phyloP scores from a whole-genome alignment of 2,329 filamentous ascomycete genomes.

The Chaetomiaceae sp. region DNA sequence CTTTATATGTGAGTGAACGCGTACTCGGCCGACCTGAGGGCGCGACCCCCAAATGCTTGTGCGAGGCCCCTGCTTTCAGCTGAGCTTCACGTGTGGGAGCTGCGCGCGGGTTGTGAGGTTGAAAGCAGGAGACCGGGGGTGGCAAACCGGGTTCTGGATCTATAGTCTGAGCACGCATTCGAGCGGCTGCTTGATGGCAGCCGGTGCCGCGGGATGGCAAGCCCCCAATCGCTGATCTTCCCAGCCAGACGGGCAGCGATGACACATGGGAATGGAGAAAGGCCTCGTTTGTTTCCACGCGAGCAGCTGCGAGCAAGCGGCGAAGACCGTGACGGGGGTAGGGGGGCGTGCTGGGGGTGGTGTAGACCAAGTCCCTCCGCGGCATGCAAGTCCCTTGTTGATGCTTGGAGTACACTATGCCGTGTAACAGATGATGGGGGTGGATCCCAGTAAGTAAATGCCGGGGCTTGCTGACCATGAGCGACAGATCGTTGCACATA shows the following conservation, averaged over 20 bases:
- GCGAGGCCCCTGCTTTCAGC: slow-evolving; percentile 1
- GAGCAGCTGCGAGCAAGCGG: slow-evolving; percentile 10
- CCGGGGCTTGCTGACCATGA: not conserved
- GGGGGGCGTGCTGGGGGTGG: not conserved
- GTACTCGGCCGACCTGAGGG: not conserved
- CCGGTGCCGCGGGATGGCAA: slow-evolving; percentile 14
- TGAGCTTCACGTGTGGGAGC: slow-evolving; percentile 5
- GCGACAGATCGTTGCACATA: not conserved
- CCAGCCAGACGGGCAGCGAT: slow-evolving; percentile 18
- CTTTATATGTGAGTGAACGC: slow-evolving; percentile 4
- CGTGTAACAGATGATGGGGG: not conserved
- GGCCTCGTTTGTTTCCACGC: slow-evolving; percentile 4
- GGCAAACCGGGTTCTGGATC: slow-evolving; percentile 1
- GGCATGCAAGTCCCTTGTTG: not conserved
- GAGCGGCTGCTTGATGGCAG: not conserved
- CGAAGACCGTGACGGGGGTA: slow-evolving; percentile 15
- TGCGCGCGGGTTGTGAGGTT: not conserved
- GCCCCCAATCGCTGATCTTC: slow-evolving; percentile 9
- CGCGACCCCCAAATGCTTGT: slow-evolving; percentile 3
- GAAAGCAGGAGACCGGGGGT: slow-evolving; percentile 1
- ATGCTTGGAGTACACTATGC: not conserved
- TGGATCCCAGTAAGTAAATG: not conserved
- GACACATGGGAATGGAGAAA: slow-evolving; percentile 23
- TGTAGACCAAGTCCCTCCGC: not conserved
- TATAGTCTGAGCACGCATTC: slow-evolving; percentile 13